These are phyloP conservation scores for Geotrichum siamense DNA, from an alignment of 1,139 yeast genomes.

Conservation along the genomic window DNA sequence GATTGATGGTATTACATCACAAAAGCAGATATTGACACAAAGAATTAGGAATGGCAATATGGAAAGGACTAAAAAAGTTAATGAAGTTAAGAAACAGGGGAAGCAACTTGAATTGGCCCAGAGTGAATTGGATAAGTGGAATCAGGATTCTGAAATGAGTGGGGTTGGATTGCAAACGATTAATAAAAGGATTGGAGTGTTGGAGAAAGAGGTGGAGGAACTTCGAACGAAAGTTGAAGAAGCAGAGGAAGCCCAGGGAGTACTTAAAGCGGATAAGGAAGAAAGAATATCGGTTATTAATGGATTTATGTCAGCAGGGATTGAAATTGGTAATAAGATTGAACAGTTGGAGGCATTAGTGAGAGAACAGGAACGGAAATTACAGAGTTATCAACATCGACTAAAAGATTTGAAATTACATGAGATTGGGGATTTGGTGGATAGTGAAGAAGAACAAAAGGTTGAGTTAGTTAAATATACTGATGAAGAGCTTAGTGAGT, in stretches of 20 bases:
- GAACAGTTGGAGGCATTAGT: conserved; percentile 49
- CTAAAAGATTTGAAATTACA: conserved; percentile 27
- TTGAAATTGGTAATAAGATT: conserved; percentile 57
- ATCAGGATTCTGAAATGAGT: conserved; percentile 35
- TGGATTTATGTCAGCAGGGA: conserved; percentile 58
- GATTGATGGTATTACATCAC: conserved; percentile 68
- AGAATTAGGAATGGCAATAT: conserved; percentile 57
- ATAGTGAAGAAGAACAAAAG: conserved; percentile 12
- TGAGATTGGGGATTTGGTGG: conserved; percentile 25
- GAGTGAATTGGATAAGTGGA: conserved; percentile 27
- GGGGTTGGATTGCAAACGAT: conserved; percentile 24
- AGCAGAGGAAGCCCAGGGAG: conserved; percentile 35
- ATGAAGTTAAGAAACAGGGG: conserved; percentile 52
- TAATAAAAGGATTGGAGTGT: conserved; percentile 8
- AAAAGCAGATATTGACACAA: conserved; percentile 54
- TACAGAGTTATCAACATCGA: conserved; percentile 34
- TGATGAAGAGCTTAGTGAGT: conserved; percentile 46
- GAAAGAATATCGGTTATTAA: conserved; percentile 50
- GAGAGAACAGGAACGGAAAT: conserved; percentile 39
- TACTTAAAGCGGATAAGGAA: conserved; percentile 43
- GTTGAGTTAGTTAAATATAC: conserved; percentile 30
- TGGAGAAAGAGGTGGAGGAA: conserved; percentile 35
- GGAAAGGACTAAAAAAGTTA: conserved; percentile 56
- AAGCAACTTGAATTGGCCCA: conserved; percentile 44
- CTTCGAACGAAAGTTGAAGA: conserved; percentile 31